These are phyloP conservation scores for Graphilbum fragrans DNA, from an alignment of 2,329 filamentous ascomycete genomes.

Conservation along the genomic window DNA sequence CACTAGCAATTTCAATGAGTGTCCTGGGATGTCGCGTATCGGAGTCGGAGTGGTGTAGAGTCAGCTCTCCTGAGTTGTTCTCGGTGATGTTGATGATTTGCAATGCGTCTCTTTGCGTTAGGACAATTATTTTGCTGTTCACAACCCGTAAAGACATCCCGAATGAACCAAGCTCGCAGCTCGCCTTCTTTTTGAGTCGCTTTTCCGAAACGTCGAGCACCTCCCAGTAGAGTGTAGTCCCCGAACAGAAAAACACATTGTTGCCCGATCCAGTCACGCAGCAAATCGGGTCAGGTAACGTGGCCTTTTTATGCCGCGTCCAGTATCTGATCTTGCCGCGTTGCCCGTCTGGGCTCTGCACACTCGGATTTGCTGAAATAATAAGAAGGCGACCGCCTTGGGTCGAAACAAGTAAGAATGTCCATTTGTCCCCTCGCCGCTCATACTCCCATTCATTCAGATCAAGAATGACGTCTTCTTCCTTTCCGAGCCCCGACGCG, in stretches of 20 bases:
- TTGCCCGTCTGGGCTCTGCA: slow-evolving; percentile 12
- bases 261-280: slow-evolving; percentile 42
- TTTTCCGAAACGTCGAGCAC: slow-evolving; percentile 37
- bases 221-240: slow-evolving; percentile 43
- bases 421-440: slow-evolving; percentile 44
- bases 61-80: slow-evolving; percentile 25
- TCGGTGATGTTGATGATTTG: slow-evolving; percentile 35
- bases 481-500: slow-evolving; percentile 42
- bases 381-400: slow-evolving; percentile 42
- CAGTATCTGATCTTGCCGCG: slow-evolving; percentile 33
- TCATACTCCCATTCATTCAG: slow-evolving; percentile 52
- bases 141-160: slow-evolving; percentile 36
- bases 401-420: slow-evolving; percentile 50
- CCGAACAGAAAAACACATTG: slow-evolving; percentile 43
- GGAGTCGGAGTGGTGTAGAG: slow-evolving; percentile 31
- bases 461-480: slow-evolving; percentile 45
- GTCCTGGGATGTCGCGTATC: slow-evolving; percentile 30
- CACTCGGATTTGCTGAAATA: slow-evolving; percentile 30
- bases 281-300: slow-evolving; percentile 35
- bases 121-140: slow-evolving; percentile 33
- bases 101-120: slow-evolving; percentile 43
- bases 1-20: slow-evolving; percentile 31
- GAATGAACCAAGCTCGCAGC: slow-evolving; percentile 38
- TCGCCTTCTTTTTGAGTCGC: slow-evolving; percentile 34
- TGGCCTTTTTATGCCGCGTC: slow-evolving; percentile 35